Percentiles rank a stretch among this genome's conserved stretches.
Evolutionary conservation across 768 basidiomycete species (phyloP).

Genomic region (Trametes cinnabarina): DNA sequence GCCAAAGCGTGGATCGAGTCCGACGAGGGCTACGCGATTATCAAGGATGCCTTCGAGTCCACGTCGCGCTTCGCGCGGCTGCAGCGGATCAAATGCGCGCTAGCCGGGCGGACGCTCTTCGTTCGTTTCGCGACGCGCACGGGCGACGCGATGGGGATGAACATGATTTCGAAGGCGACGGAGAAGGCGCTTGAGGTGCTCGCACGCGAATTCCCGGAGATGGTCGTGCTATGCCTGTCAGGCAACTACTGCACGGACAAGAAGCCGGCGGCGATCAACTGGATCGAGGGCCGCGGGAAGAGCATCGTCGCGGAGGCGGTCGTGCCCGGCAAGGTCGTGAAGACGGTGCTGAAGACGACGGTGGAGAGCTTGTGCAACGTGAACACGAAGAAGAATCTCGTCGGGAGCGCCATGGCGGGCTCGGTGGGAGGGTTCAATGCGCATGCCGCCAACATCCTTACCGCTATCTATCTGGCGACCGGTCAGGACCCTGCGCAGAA

Average conservation of each 20-base stretch:
- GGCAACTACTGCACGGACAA: constrained; percentile 99
- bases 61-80: constrained; percentile 92
- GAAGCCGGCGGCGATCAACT: constrained; percentile 99
- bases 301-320: constrained; percentile 95
- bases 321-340: constrained; percentile 84
- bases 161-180: constrained; percentile 99
- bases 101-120: constrained; percentile 92
- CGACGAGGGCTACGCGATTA: constrained; percentile 68
- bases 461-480: constrained; percentile 92
- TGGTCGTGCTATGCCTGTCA: constrained; percentile 86
- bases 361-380: constrained; percentile 86
- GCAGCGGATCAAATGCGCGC: constrained; percentile 78
- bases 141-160: constrained; percentile 99
- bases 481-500: constrained; percentile 99
- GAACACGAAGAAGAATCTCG: constrained; percentile 95
- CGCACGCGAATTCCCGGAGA: constrained; percentile 80
- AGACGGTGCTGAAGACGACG: constrained; percentile 91
- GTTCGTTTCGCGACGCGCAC: constrained; percentile 93
- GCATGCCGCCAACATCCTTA: constrained; percentile 96
- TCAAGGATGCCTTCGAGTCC: constrained; percentile 88
- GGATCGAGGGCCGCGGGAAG: constrained; percentile 99
- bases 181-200: constrained; percentile 88
- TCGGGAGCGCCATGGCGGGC: constrained; percentile 98
- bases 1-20: constrained; percentile 88
- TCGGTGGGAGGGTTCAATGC: constrained; percentile 98